Evolutionary conservation across 495 filamentous ascomycete genomes (phyloP), one percentile per base, ranked within the genome.

Genomic region (Xylaria venustula): DNA sequence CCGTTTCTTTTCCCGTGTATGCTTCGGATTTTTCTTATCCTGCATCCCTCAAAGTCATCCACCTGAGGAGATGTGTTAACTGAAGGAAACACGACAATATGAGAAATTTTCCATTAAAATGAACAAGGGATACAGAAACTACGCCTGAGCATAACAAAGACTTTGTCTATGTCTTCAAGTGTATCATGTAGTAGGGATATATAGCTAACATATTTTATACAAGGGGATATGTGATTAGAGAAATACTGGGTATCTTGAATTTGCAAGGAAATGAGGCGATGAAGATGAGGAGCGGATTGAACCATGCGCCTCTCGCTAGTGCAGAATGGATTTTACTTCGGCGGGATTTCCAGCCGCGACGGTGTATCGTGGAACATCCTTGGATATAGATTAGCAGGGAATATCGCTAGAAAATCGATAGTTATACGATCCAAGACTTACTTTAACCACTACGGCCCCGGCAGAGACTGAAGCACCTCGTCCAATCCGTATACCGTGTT

Each of bases 401-500:
- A 54, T 26, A 22, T 20, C 4, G 11, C 42, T 7, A 20, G n/a
- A 23, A 42, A 32, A 9, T 1, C 7, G 20, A 23, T 36, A 42
- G 22, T 7, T 8, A 9, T 57, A n/a, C 22, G 17, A 37, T 57
- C 7, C 20, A 5, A 5, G 54, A 73, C 81, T 62, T 79, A 93
- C 91, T 81, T 88, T 93, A 0, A 90, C 93, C 14, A 97, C 92
- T 45, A 97, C 86, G 66, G 89, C 91, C 1, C 90, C 93, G 14
- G 93, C 91, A 11, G 91, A 92, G 54, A 97, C 82, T 0, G 88
- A 89, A 17, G 82, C 83, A 3, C 93, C 93, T 63, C 83, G 88
- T 6, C 91, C 90, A 63, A 97, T 89, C 44, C 77, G 89, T 36
- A 94, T 85, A 1, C 92, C 93, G 1, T 90, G 88, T 62, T 93